Evolutionary conservation across 163 green algal species (phyloP).

Genomic region (Trebouxia gelatinosa): DNA sequence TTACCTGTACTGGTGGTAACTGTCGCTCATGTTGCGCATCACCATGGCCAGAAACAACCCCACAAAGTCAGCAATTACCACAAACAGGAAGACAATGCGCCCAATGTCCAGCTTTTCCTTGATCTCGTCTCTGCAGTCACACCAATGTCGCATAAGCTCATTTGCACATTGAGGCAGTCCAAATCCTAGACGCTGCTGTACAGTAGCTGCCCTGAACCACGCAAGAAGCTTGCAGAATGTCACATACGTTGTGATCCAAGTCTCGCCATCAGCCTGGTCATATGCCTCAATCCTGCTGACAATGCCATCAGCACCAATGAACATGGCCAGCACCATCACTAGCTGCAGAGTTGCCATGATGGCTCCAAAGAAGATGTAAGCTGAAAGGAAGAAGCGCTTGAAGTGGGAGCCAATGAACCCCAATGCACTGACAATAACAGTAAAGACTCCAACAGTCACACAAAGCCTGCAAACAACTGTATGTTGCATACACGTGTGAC

Average conservation of each 20-base stretch:
- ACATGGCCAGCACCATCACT: conserved; percentile 37
- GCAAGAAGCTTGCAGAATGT: too few relatives aligned
- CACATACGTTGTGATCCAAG: conserved; percentile 16
- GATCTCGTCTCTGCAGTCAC: conserved; percentile 29
- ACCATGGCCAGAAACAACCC: conserved; percentile 5
- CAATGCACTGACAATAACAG: conserved; percentile 25
- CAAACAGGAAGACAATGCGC: conserved; percentile 31
- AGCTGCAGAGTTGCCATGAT: conserved; percentile 29
- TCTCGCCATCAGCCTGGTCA: not conserved
- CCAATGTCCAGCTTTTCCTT: conserved; percentile 31
- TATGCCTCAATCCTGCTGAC: conserved; percentile 19
- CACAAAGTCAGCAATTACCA: conserved; percentile 22
- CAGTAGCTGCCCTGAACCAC: too few relatives aligned
- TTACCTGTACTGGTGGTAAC: conserved; percentile 16
- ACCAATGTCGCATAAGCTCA: not conserved
- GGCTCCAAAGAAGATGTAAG: conserved; percentile 33
- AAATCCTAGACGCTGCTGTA: too few relatives aligned
- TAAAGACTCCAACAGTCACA: conserved; percentile 26
- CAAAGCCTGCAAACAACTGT: conserved; percentile 24
- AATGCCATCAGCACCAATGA: conserved; percentile 25
- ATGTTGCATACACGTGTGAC: too few relatives aligned
- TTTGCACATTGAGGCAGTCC: not conserved
- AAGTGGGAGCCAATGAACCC: conserved; percentile 32
- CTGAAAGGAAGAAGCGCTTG: conserved; percentile 12
- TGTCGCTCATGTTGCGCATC: conserved; percentile 3